Evolutionary conservation across 306 rosid genomes (phyloP).

Genomic region (Prunus fruticosa): DNA sequence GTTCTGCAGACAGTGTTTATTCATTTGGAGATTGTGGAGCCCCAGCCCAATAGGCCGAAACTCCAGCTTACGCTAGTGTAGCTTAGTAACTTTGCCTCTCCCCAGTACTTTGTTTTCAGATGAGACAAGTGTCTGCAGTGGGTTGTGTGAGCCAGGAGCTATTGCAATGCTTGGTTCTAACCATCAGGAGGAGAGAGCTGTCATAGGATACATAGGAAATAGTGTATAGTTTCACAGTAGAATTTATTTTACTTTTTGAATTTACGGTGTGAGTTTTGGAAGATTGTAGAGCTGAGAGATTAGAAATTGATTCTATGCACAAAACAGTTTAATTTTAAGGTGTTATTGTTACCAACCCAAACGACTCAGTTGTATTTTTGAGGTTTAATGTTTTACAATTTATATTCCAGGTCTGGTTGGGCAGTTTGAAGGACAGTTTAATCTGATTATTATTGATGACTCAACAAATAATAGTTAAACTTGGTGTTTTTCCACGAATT

Average conservation of each 20-base stretch:
- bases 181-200: not conserved
- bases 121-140: not conserved
- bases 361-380: not conserved
- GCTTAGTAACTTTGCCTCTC: not conserved
- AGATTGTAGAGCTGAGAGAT: not conserved
- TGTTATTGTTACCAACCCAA: not conserved
- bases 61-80: conserved; percentile 74
- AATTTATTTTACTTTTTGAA: not conserved
- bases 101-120: not conserved
- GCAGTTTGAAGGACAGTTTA: too few relatives aligned
- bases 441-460: too few relatives aligned
- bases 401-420: too few relatives aligned
- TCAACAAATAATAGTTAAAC: too few relatives aligned
- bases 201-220: not conserved
- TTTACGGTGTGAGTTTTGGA: not conserved
- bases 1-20: conserved; percentile 65
- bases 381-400: too few relatives aligned
- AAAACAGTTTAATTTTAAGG: too few relatives aligned
- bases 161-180: not conserved
- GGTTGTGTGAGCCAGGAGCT: not conserved
- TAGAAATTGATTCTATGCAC: too few relatives aligned
- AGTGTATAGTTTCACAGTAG: conserved; percentile 4
- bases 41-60: conserved; percentile 89
- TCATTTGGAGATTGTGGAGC: conserved; percentile 96
- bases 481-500: too few relatives aligned